Conservation (phyloP, 1,284 basidiomycete genomes). For the Mycena citricolor region DNA sequence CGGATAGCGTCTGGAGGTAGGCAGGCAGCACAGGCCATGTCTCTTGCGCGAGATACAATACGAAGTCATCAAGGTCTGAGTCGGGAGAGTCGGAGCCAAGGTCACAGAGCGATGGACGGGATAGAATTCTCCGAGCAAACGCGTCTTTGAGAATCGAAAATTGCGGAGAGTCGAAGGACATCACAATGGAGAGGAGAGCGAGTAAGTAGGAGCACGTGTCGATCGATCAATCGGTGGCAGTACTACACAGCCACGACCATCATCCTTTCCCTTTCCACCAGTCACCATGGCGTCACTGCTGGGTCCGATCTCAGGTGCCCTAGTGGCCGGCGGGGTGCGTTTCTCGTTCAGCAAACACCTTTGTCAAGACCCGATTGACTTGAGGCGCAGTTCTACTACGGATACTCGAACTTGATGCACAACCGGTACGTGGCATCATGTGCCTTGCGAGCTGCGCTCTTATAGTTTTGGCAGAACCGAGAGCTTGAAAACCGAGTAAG, state of each 20-base stretch:
- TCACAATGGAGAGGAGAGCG: too few species aligned
- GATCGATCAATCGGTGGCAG: too few species aligned
- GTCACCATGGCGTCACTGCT: constrained; percentile 51
- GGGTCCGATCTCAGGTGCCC: constrained; percentile 57
- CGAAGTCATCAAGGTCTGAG: constrained; percentile 49
- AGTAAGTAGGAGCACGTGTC: too few species aligned
- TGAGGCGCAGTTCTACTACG: constrained; percentile 54
- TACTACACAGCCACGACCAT: too few species aligned
- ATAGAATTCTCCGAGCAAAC: constrained; percentile 43
- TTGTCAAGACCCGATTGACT: constrained; percentile 3
- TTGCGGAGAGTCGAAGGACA: constrained; percentile 25
- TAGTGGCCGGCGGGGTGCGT: constrained; percentile 56
- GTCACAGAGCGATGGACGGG: constrained; percentile 25
- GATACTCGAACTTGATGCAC: constrained; percentile 58
- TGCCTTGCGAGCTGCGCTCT: not conserved
- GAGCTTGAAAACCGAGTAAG: constrained; percentile 51
- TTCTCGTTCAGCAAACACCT: not conserved
- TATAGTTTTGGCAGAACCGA: constrained; percentile 42
- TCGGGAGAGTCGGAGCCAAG: constrained; percentile 19
- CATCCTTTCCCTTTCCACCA: constrained; percentile 1
- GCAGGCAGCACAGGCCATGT: constrained; percentile 44
- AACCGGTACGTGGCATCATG: constrained; percentile 38
- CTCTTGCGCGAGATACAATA: constrained; percentile 48
- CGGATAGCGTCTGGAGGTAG: constrained; percentile 36
- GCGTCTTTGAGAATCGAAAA: constrained; percentile 46